These are phyloP conservation scores for Lodderomyces oxycetoniae DNA, from an alignment of 1,139 yeast genomes.

Conservation along the genomic window DNA sequence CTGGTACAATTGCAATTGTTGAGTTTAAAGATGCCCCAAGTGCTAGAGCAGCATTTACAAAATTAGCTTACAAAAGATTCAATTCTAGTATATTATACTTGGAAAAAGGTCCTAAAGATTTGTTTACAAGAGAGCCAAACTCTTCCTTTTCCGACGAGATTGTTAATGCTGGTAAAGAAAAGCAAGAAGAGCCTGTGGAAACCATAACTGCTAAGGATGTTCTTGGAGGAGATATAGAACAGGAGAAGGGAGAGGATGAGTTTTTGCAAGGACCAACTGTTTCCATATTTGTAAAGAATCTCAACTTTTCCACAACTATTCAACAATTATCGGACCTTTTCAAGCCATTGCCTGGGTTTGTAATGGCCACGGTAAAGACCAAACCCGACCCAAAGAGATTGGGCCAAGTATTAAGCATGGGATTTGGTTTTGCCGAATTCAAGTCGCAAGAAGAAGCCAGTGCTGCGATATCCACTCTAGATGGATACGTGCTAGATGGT, in stretches of 20 bases:
- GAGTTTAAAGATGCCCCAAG: slow-evolving; percentile 80
- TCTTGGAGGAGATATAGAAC: slow-evolving; percentile 21
- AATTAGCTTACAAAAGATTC: slow-evolving; percentile 80
- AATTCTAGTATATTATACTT: slow-evolving; percentile 81
- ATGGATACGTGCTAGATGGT: slow-evolving; percentile 80
- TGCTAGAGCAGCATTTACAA: slow-evolving; percentile 86
- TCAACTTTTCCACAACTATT: slow-evolving; percentile 76
- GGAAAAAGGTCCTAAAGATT: slow-evolving; percentile 88
- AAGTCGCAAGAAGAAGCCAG: slow-evolving; percentile 72
- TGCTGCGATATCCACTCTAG: slow-evolving; percentile 66
- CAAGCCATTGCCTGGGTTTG: slow-evolving; percentile 71
- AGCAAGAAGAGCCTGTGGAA: slow-evolving; percentile 22
- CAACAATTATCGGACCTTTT: slow-evolving; percentile 56
- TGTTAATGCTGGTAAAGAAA: neutral
- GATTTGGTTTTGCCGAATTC: slow-evolving; percentile 95
- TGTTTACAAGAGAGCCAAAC: slow-evolving; percentile 61
- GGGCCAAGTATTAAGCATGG: slow-evolving; percentile 77
- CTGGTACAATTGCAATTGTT: slow-evolving; percentile 94
- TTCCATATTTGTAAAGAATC: slow-evolving; percentile 85
- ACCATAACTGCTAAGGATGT: slow-evolving; percentile 28
- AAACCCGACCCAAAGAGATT: slow-evolving; percentile 81
- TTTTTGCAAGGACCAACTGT: slow-evolving; percentile 64
- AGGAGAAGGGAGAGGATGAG: slow-evolving; percentile 39
- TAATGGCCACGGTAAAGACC: slow-evolving; percentile 76
- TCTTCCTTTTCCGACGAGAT: slow-evolving; percentile 23